Percentiles rank a stretch among this genome's conserved stretches.
phyloP scores from a whole-genome alignment of 1,284 basidiomycete species.

The Chondrostereum purpureum region DNA sequence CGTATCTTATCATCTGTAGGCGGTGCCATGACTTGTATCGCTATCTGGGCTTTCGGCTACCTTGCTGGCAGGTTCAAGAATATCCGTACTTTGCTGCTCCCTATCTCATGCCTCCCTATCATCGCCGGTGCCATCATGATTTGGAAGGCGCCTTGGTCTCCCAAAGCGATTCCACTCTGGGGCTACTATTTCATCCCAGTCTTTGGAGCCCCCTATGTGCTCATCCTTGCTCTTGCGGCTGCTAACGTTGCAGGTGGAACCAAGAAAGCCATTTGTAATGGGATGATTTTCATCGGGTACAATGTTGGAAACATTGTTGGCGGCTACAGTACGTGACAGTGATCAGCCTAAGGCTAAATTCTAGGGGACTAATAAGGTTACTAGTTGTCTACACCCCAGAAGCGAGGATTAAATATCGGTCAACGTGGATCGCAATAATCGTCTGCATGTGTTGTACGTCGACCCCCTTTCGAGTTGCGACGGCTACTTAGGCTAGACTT shows the following conservation, averaged over 20 bases:
- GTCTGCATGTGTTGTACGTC: slow-evolving; percentile 9
- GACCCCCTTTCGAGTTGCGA: background rate
- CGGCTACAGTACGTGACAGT: slow-evolving; percentile 7
- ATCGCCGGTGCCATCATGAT: slow-evolving; percentile 10
- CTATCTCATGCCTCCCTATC: slow-evolving; percentile 10
- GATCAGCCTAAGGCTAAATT: background rate
- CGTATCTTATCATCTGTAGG: too few relatives aligned
- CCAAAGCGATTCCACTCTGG: slow-evolving; percentile 8
- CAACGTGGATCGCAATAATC: slow-evolving; percentile 13
- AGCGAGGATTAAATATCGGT: slow-evolving; percentile 7
- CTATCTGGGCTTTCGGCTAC: slow-evolving; percentile 9
- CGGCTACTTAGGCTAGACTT: background rate
- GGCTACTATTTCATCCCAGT: slow-evolving; percentile 11
- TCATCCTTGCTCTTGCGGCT: slow-evolving; percentile 7
- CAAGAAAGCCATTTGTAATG: slow-evolving; percentile 10
- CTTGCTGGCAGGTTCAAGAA: slow-evolving; percentile 8
- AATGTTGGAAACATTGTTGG: slow-evolving; percentile 13
- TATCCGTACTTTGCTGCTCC: slow-evolving; percentile 7
- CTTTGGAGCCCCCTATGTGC: slow-evolving; percentile 12
- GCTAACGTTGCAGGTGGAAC: slow-evolving; percentile 12
- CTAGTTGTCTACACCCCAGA: slow-evolving; percentile 9
- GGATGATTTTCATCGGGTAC: slow-evolving; percentile 13
- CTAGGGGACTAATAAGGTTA: background rate
- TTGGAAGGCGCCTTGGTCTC: slow-evolving; percentile 9
- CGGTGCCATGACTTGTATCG: slow-evolving; percentile 11